phyloP scores from a whole-genome alignment of 75 land plant genomes.

The Adiantum capillusveneris region DNA sequence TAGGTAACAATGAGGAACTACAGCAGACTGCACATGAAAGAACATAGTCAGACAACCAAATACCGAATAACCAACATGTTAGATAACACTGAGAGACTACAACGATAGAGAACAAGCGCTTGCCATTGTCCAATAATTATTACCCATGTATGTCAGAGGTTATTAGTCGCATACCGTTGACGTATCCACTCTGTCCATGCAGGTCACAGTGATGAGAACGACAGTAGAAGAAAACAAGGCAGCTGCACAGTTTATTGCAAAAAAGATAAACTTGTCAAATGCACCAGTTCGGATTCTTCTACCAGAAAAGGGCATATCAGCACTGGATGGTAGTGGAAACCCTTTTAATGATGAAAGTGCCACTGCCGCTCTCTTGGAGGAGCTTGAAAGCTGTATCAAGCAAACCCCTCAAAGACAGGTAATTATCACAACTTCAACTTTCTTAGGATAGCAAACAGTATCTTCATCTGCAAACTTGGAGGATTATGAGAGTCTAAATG shows the following conservation, averaged over 20 bases:
- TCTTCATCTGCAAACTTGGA: no score
- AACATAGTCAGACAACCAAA: no score
- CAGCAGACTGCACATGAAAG: no score
- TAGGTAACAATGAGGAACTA: no score
- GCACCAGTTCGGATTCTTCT: slow-evolving; percentile 63
- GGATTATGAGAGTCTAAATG: no score
- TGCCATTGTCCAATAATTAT: no score
- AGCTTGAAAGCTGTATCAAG: slow-evolving; percentile 52
- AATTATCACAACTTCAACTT: not conserved
- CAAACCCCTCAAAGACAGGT: slow-evolving; percentile 66
- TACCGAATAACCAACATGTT: no score
- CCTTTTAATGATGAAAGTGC: slow-evolving; percentile 87
- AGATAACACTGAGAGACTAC: no score
- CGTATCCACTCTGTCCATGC: slow-evolving; percentile 12
- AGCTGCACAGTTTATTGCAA: slow-evolving; percentile 75
- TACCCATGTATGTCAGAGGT: no score
- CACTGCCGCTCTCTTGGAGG: slow-evolving; percentile 55
- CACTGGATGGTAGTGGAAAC: slow-evolving; percentile 74
- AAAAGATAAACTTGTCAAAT: slow-evolving; percentile 62
- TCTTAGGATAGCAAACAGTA: no score
- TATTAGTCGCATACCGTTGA: no score
- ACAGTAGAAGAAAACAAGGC: slow-evolving; percentile 75
- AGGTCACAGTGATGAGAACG: slow-evolving; percentile 95
- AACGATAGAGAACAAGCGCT: no score
- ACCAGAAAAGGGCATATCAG: slow-evolving; percentile 90